A percentile compares a stretch with the other conserved stretches of the same genome.
phyloP scores from a whole-genome alignment of 2,329 filamentous ascomycete genomes.

The Arthrobotrys conoides region DNA sequence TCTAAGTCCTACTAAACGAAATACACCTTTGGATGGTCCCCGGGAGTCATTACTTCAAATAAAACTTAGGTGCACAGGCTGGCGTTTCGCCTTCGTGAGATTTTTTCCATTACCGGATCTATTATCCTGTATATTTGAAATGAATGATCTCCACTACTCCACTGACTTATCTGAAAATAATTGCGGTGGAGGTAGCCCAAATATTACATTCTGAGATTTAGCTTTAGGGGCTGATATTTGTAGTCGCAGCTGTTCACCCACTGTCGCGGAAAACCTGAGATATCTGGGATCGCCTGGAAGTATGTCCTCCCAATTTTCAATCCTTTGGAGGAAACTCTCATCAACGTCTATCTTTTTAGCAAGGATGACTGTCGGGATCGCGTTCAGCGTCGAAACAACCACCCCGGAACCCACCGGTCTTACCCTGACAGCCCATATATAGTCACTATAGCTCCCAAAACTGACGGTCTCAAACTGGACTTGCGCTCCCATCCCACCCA shows the following conservation, averaged over 20 bases:
- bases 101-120: neutral
- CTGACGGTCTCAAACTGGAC: conserved; percentile 87
- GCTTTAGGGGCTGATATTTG: conserved; percentile 36
- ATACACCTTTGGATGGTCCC: neutral
- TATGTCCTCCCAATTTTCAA: conserved; percentile 49
- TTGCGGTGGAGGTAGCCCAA: neutral
- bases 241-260: conserved; percentile 53
- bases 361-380: conserved; percentile 34
- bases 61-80: neutral
- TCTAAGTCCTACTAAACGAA: conserved; percentile 2
- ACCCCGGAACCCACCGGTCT: conserved; percentile 78
- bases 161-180: neutral
- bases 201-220: too few species aligned
- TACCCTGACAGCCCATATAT: conserved; percentile 87
- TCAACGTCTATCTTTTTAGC: conserved; percentile 21
- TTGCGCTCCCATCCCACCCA: conserved; percentile 85
- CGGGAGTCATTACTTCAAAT: neutral
- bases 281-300: conserved; percentile 20
- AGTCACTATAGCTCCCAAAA: conserved; percentile 80
- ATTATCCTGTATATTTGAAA: neutral
- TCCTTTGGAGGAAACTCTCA: conserved; percentile 22
- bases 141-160: neutral
- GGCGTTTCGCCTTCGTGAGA: neutral
- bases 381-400: conserved; percentile 64
- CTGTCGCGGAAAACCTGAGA: conserved; percentile 38